phyloP scores from a whole-genome alignment of 75 land plant genomes.

The Sequoiadendron giganteum region DNA sequence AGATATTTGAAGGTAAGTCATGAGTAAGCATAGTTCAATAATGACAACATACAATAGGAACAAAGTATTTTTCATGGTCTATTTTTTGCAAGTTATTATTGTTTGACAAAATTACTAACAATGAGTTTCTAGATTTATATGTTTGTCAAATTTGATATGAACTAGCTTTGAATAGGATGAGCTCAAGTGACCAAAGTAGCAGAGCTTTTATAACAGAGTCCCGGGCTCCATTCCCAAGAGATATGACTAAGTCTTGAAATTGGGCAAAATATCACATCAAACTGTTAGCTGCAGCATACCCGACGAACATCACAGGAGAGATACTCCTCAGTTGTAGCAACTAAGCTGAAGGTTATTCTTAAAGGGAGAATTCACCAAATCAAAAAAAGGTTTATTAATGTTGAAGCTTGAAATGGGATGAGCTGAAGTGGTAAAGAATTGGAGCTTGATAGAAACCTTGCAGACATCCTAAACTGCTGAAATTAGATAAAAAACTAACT shows the following conservation, averaged over 20 bases:
- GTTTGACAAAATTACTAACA: not conserved
- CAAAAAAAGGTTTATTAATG: too few relatives aligned
- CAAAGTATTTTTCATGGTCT: not conserved
- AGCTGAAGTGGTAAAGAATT: not conserved
- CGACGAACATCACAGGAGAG: not conserved
- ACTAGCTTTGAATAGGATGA: not conserved
- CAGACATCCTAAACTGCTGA: not conserved
- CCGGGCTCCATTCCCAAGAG: not conserved
- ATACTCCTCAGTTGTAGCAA: not conserved
- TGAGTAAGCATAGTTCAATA: not conserved
- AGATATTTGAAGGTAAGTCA: not conserved
- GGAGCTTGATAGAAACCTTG: not conserved
- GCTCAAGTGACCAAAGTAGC: not conserved
- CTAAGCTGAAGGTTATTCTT: not conserved
- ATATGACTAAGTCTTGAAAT: not conserved
- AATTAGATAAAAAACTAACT: not conserved
- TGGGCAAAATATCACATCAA: not conserved
- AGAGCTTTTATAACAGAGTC: not conserved
- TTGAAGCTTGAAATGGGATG: not conserved
- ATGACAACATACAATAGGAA: not conserved
- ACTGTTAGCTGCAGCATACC: not conserved
- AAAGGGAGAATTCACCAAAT: not conserved
- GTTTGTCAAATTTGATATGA: not conserved
- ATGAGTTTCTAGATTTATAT: not conserved
- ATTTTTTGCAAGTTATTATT: not conserved